phyloP scores from a whole-genome alignment of 768 basidiomycete genomes.

The Gloeophyllum trabeum region DNA sequence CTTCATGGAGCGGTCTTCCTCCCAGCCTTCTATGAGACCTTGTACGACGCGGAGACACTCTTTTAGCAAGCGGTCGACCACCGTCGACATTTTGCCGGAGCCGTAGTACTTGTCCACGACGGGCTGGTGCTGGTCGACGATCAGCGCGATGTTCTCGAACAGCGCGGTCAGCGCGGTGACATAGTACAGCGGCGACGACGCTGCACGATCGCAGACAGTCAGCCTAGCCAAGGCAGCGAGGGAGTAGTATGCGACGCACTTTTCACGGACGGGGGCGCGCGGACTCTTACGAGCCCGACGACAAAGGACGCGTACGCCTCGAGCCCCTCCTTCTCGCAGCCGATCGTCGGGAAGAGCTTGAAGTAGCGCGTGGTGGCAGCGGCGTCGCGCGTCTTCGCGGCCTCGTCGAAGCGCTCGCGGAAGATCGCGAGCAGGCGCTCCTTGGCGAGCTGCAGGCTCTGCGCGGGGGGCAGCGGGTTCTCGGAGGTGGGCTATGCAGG shows the following conservation, averaged over 20 bases:
- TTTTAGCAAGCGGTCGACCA: slow-evolving; percentile 62
- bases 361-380: slow-evolving; percentile 88
- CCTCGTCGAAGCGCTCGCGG: slow-evolving; percentile 67
- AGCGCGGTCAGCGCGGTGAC: slow-evolving; percentile 82
- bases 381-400: slow-evolving; percentile 73
- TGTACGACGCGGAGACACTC: slow-evolving; percentile 84
- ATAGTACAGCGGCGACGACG: slow-evolving; percentile 88
- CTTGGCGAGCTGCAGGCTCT: slow-evolving; percentile 70
- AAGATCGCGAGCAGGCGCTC: slow-evolving; percentile 71
- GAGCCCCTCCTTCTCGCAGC: slow-evolving; percentile 87
- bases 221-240: background rate
- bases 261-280: slow-evolving; percentile 72
- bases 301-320: slow-evolving; percentile 91
- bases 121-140: slow-evolving; percentile 95
- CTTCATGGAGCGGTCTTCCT: slow-evolving; percentile 78
- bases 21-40: slow-evolving; percentile 73
- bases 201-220: slow-evolving; percentile 30
- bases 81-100: slow-evolving; percentile 70
- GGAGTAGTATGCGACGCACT: slow-evolving; percentile 32
- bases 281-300: slow-evolving; percentile 74
- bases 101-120: slow-evolving; percentile 99
- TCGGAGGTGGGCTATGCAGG: slow-evolving; percentile 74
- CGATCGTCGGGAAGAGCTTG: slow-evolving; percentile 92
- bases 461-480: slow-evolving; percentile 74
- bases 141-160: slow-evolving; percentile 91